Evolutionary conservation across 2,329 filamentous ascomycete genomes (phyloP).

Genomic region (Tolypocladium sp.): DNA sequence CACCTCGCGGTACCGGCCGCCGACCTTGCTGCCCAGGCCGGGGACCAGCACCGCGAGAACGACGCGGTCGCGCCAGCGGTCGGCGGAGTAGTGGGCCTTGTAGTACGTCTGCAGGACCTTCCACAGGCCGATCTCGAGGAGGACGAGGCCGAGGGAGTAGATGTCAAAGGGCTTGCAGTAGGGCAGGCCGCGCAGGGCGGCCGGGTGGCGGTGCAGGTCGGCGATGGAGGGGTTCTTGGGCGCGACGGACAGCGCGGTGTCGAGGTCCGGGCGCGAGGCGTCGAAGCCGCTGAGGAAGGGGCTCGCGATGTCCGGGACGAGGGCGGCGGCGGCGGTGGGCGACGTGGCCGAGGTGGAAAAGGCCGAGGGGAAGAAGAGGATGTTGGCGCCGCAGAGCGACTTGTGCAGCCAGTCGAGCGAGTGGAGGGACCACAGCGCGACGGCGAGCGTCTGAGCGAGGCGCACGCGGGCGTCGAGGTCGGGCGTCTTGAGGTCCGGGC

Average conservation of each 20-base stretch:
- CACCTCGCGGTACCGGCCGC: constrained; percentile 27
- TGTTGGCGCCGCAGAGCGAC: constrained; percentile 41
- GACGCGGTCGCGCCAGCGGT: constrained; percentile 32
- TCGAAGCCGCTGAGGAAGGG: constrained; percentile 46
- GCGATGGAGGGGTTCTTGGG: constrained; percentile 31
- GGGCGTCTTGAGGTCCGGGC: constrained; percentile 30
- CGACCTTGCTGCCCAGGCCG: constrained; percentile 30
- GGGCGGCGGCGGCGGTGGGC: constrained; percentile 22
- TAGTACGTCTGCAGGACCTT: constrained; percentile 30
- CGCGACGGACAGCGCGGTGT: constrained; percentile 37
- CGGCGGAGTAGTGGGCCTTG: constrained; percentile 30
- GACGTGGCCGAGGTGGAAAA: constrained; percentile 22
- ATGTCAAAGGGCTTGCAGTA: constrained; percentile 42
- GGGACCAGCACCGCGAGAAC: constrained; percentile 30
- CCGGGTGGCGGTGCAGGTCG: constrained; percentile 38
- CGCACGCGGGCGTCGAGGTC: constrained; percentile 33
- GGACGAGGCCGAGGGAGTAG: constrained; percentile 41
- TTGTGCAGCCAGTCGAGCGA: constrained; percentile 49
- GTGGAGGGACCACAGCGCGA: constrained; percentile 40
- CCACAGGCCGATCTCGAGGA: constrained; percentile 43
- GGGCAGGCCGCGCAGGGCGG: constrained; percentile 27
- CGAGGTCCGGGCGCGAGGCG: constrained; percentile 41
- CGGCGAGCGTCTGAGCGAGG: constrained; percentile 31
- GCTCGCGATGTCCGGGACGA: constrained; percentile 28
- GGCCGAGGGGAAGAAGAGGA: constrained; percentile 42